A percentile compares a stretch with the other conserved stretches of the same genome.
Conservation (phyloP, 805 yeast species). For the Yarrowia sp. region DNA sequence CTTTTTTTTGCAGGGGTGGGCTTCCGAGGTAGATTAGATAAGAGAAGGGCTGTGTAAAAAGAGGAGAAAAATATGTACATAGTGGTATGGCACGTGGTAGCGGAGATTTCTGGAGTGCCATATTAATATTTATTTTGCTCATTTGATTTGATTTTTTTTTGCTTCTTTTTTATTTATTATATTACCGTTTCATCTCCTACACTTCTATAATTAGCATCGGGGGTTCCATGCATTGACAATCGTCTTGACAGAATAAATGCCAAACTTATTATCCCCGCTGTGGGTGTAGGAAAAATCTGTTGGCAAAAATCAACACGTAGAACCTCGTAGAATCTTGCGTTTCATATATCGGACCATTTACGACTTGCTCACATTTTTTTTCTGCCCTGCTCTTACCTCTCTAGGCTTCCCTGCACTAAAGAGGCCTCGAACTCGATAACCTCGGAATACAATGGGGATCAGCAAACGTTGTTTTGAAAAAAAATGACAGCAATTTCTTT, state of each 20-base stretch:
- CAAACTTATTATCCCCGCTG: no score
- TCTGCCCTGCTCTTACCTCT: neutral
- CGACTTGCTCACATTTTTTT: no score
- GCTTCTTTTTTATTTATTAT: neutral
- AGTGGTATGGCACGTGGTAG: no score
- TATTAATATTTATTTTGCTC: no score
- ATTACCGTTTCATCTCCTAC: conserved; percentile 1
- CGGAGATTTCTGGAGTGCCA: no score
- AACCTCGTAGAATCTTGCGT: no score
- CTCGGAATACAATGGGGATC: conserved; percentile 4
- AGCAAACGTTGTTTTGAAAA: neutral
- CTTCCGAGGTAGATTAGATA: neutral
- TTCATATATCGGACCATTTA: no score
- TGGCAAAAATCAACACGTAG: no score
- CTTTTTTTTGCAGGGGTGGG: neutral
- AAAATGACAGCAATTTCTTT: conserved; percentile 3
- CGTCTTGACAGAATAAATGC: no score
- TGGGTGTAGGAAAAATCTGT: no score
- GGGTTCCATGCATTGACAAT: neutral
- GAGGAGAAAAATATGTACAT: no score
- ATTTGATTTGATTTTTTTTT: neutral
- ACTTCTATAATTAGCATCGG: neutral
- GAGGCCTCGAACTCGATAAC: neutral
- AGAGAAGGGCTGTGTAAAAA: no score
- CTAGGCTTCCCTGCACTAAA: neutral